Evolutionary conservation across 352 stramenopile genomes (phyloP).

Genomic region (Stephanocyclus meneghinianus): DNA sequence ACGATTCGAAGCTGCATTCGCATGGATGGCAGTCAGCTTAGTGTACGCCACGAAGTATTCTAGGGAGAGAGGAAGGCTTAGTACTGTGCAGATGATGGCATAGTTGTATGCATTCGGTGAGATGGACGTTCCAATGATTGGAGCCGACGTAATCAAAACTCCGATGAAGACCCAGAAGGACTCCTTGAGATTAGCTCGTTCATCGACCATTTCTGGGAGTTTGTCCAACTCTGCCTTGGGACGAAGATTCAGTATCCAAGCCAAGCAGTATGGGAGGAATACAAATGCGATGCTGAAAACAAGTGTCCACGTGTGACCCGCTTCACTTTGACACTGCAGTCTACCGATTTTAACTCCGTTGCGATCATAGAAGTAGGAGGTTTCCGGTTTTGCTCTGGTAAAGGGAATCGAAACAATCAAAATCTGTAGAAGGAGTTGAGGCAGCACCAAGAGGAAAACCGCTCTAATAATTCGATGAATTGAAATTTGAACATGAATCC

Average conservation of each 20-base stretch:
- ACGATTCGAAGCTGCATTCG: background rate
- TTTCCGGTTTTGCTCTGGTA: slow-evolving; percentile 6
- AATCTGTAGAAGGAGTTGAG: slow-evolving; percentile 33
- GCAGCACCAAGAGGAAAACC: slow-evolving; percentile 17
- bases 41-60: slow-evolving; percentile 27
- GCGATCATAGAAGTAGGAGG: slow-evolving; percentile 10
- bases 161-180: slow-evolving; percentile 5
- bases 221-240: slow-evolving; percentile 30
- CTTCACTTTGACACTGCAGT: slow-evolving; percentile 25
- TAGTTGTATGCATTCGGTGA: slow-evolving; percentile 20
- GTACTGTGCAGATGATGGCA: slow-evolving; percentile 13
- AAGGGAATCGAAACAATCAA: slow-evolving; percentile 22
- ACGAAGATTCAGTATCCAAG: slow-evolving; percentile 36
- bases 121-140: slow-evolving; percentile 24
- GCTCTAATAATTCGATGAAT: slow-evolving; percentile 23
- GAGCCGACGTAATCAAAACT: slow-evolving; percentile 8
- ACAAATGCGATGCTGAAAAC: slow-evolving; percentile 25
- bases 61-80: slow-evolving; percentile 24
- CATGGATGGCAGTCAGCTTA: slow-evolving; percentile 22
- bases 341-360: slow-evolving; percentile 1
- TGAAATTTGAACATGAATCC: slow-evolving; percentile 24
- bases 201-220: slow-evolving; percentile 35
- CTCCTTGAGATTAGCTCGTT: slow-evolving; percentile 8
- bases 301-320: slow-evolving; percentile 12
- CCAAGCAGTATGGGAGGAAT: slow-evolving; percentile 15